Evolutionary conservation across 805 yeast species (phyloP).

Genomic region (Barnettozyma sp.): DNA sequence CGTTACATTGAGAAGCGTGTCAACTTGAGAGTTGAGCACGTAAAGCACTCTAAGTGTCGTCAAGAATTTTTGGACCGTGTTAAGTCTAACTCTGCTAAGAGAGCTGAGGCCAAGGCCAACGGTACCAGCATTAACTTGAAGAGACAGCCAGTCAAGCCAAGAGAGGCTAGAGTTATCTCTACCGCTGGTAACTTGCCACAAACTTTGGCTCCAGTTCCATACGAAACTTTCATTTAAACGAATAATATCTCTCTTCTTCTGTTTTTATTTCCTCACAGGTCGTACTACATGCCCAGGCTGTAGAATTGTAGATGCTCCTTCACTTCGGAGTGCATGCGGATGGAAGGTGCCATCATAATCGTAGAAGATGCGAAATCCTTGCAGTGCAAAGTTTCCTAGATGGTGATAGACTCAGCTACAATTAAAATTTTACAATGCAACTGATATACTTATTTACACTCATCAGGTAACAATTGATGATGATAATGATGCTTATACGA

Average conservation of each 20-base stretch:
- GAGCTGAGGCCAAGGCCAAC: conserved; percentile 88
- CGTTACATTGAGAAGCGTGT: conserved; percentile 98
- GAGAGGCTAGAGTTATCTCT: conserved; percentile 80
- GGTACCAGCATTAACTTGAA: conserved; percentile 88
- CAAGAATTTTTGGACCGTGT: conserved; percentile 98
- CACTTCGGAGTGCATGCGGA: too few relatives aligned
- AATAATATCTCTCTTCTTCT: conserved; percentile 15
- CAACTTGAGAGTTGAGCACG: conserved; percentile 97
- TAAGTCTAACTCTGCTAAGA: conserved; percentile 90
- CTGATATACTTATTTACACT: too few relatives aligned
- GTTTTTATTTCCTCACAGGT: too few relatives aligned
- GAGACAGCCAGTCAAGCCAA: conserved; percentile 99
- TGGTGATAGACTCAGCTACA: too few relatives aligned
- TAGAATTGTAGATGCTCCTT: too few relatives aligned
- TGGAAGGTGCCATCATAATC: too few relatives aligned
- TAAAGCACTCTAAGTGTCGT: conserved; percentile 99
- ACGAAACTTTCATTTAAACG: conserved; percentile 96
- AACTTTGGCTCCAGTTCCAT: conserved; percentile 98
- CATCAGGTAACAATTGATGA: too few relatives aligned
- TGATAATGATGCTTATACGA: too few relatives aligned
- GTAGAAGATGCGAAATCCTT: too few relatives aligned
- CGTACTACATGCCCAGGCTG: too few relatives aligned
- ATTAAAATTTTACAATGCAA: too few relatives aligned
- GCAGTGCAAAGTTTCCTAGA: too few relatives aligned
- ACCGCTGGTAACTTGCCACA: conserved; percentile 84